Evolutionary conservation across 192 early-diverging fungal species (phyloP), one percentile per base, ranked within the genome.

Genomic region (Lunasporangiospora selenospora): DNA sequence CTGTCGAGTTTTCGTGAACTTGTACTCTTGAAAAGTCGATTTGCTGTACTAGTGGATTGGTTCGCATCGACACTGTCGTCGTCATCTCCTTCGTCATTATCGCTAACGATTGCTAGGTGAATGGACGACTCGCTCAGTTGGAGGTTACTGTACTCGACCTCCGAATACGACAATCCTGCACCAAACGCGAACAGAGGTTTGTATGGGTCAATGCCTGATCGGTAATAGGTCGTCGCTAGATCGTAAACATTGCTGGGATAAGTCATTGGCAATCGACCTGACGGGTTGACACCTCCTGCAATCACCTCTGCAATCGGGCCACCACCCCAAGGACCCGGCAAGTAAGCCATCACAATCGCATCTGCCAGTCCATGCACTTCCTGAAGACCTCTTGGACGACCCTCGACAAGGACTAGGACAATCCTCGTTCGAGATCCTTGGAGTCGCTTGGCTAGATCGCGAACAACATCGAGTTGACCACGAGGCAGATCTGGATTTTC

Each of bases 251-350:
- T 54, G 12, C 65, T 67, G 1, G 86, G 87, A 61, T 85, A 89
- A 8, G 86, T 83, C 53, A 84, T 78, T 4, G 87, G 85, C 42
- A 81, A 65, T 0, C 83, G 75, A 29, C 86, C 87, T 4, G 80
- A 82, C 0, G 87, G 87, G 55, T 83, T 85, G 53, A 75, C 63
- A 19, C 63, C 36, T 19, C 87, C 87, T 33, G 82, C 85, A 24
- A 89, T 63, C 12, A 81, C 53, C 47, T 89, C 80, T 23, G 81
- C 86, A 36, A 87, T 78, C 1, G 87, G 82, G 16, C 63, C 47
- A 44, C 84, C 87, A 36, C 76, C 87, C 63, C 85, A 85, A 27
- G 81, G 75, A 23, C 87, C 87, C 3, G 85, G 87, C 21, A 85
- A 40, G 47, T 85, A 85, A 0, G 81, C 66, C 40, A 75, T 65